Base-by-base conservation (phyloP, 2,329 filamentous ascomycete species). In the Botrytis squamosa region DNA sequence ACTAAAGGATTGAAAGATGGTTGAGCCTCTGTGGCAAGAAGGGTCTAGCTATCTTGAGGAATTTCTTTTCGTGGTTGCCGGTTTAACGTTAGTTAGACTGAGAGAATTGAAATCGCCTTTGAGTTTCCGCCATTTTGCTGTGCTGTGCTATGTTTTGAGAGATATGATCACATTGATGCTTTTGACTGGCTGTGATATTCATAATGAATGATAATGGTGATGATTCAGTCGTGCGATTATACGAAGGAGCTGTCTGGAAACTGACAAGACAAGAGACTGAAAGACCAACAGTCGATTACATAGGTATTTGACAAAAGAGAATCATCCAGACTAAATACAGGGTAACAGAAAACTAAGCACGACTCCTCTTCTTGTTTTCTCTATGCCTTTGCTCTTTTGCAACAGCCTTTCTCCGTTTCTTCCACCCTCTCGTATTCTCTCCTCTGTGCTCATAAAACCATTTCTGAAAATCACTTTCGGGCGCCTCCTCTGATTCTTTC, bases 381-480 rank as follows among this genome's bases (percentile, higher is more conserved):
- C 87, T 84, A 79, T 91, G 90, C 66, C 90, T 85, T 84, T 89
- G 91, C 81, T 91, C 89, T 85, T 92, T 92, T 46, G 86, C 85
- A 6, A 85, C 89, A 75, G 85, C 83, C 84, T 91, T 91, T 76
- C 88, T 85, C 73, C 90, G 84, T 80, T 85, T 87, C 84, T 90
- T 91, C 90, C 90, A 92, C 22, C 88, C 88, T 71, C 87, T 83
- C 79, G 91, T 92, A 71, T 91, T 83, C 57, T 92, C 88, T 1
- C 90, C 86, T 25, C 90, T 84, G 75, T 91, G 88, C 77, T 91
- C 88, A 86, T 89, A 92, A 81, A 92, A 92, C 86, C 88, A 91
- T 73, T 88, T 86, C 79, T 90, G 88, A 77, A 91, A 91, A 75
- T 91, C 88, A 63, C 83, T 80, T 66, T 80, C 84, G 7, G 81